Base-by-base conservation (phyloP, 2,329 filamentous ascomycete species). In the Drechmeria coniospora region DNA sequence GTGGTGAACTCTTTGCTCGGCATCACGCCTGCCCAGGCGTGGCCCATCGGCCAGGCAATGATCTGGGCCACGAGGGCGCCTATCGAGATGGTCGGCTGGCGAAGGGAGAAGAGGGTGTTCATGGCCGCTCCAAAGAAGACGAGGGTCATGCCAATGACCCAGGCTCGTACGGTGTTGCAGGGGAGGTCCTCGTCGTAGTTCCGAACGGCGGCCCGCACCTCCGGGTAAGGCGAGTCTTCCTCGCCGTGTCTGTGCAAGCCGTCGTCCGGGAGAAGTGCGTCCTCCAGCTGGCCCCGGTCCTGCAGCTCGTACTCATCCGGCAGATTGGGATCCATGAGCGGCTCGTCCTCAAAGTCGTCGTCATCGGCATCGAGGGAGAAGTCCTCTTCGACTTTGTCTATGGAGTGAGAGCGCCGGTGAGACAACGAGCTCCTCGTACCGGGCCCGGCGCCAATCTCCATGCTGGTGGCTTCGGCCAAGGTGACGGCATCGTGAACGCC, bases 101-200 rank as follows among this genome's bases (percentile, higher is more conserved):
- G 62, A 30, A 76, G 56, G 3, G 63, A 77, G 44, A 74, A 73
- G 26, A 77, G 53, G 5, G 71, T 74, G 46, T 77, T 77, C 55
- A 65, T 65, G 6, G 59, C 68, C 5, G 70, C 67, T 9, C 70
- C 68, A 6, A 72, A 26, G 2, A 68, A 51, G 8, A 71, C 66
- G 15, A 75, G 56, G 4, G 51, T 36, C 28, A 76, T 39, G 4
- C 73, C 73, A 33, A 78, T 74, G 2, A 58, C 59, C 73, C 73
- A 78, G 12, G 70, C 72, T 23, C 73, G 61, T 17, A 76, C 53
- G 0, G 74, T 79, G 44, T 74, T 77, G 51, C 69, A 74, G 1
- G 73, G 74, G 15, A 76, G 44, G 25, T 73, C 65, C 39, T 77
- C 66, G 44, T 78, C 73, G 38, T 67, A 69, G 44, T 76, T 76